Percentiles rank a stretch among this genome's conserved stretches.
phyloP scores from a whole-genome alignment of 1,139 yeast genomes.

The Kluyveromyces sp. region DNA sequence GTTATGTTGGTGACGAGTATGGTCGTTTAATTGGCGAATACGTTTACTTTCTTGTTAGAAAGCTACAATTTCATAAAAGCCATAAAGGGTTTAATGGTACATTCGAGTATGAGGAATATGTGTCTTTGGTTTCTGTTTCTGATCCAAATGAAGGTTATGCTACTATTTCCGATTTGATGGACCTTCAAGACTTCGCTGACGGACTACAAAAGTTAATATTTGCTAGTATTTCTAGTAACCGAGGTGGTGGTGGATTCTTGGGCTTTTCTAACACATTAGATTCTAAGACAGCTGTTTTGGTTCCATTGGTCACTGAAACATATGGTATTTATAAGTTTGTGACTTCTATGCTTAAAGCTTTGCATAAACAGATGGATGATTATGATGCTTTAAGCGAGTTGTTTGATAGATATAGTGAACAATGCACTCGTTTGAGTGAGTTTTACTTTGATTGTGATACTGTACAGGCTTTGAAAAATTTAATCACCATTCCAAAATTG shows the following conservation, averaged over 20 bases:
- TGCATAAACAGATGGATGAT: conserved; percentile 69
- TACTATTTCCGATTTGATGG: conserved; percentile 77
- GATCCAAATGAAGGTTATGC: conserved; percentile 97
- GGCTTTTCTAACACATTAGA: conserved; percentile 47
- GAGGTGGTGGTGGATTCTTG: conserved; percentile 20
- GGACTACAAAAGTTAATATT: conserved; percentile 72
- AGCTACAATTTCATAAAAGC: conserved; percentile 73
- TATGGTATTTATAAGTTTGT: conserved; percentile 88
- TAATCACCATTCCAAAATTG: conserved; percentile 80
- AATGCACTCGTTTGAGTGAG: conserved; percentile 71
- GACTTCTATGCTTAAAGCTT: conserved; percentile 84
- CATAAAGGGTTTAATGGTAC: conserved; percentile 92
- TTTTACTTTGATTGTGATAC: conserved; percentile 89
- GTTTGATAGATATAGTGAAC: conserved; percentile 65
- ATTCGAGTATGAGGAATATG: conserved; percentile 91
- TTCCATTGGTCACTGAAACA: conserved; percentile 87
- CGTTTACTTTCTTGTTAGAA: conserved; percentile 58
- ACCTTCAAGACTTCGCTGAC: conserved; percentile 77
- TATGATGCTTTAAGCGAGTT: conserved; percentile 75
- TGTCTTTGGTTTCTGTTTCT: conserved; percentile 76
- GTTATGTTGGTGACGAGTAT: conserved; percentile 40
- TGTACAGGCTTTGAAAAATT: conserved; percentile 71
- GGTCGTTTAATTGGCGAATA: conserved; percentile 74
- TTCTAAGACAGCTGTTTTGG: conserved; percentile 67
- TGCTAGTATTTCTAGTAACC: conserved; percentile 57